A percentile compares a stretch with the other conserved stretches of the same genome.
These are phyloP conservation scores for Obelidium mucronatum DNA, from an alignment of 192 early-diverging fungal species.

Conservation along the genomic window DNA sequence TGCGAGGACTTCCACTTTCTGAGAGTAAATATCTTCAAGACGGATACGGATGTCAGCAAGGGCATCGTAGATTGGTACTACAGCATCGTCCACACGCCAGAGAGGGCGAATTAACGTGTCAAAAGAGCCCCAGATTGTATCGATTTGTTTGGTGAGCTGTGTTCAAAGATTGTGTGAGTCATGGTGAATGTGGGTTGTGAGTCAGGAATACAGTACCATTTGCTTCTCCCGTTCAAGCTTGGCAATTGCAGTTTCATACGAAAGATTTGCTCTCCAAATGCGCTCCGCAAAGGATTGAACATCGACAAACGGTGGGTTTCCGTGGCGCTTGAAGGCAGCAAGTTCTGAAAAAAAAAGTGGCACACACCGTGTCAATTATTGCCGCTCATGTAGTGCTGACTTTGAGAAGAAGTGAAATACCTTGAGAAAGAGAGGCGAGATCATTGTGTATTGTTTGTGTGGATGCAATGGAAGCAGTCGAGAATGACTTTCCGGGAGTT, in stretches of 20 bases:
- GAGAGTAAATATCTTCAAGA: conserved; percentile 33
- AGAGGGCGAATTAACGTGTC: conserved; percentile 43
- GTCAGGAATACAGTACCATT: conserved; percentile 1
- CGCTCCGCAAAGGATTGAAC: conserved; percentile 39
- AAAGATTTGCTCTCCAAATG: conserved; percentile 35
- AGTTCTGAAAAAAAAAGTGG: too few relatives aligned
- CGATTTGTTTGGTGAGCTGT: conserved; percentile 40
- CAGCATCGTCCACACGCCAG: conserved; percentile 44
- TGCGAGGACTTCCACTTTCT: conserved; percentile 15
- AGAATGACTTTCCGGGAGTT: not conserved
- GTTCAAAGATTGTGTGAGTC: not conserved
- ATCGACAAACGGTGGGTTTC: conserved; percentile 35
- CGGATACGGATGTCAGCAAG: conserved; percentile 34
- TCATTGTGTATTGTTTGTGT: not conserved
- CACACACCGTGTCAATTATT: too few relatives aligned
- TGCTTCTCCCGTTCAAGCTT: conserved; percentile 55
- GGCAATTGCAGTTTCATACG: conserved; percentile 25
- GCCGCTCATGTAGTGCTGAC: too few relatives aligned
- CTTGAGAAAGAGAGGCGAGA: conserved; percentile 17
- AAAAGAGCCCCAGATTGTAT: conserved; percentile 42
- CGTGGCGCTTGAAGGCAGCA: conserved; percentile 29
- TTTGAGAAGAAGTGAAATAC: too few relatives aligned
- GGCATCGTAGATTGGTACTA: conserved; percentile 45
- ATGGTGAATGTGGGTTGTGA: not conserved
- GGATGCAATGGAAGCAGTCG: not conserved